A percentile compares a stretch with the other conserved stretches of the same genome.
phyloP scores from a whole-genome alignment of 2,329 filamentous ascomycete genomes.

The Colletotrichum sp. region DNA sequence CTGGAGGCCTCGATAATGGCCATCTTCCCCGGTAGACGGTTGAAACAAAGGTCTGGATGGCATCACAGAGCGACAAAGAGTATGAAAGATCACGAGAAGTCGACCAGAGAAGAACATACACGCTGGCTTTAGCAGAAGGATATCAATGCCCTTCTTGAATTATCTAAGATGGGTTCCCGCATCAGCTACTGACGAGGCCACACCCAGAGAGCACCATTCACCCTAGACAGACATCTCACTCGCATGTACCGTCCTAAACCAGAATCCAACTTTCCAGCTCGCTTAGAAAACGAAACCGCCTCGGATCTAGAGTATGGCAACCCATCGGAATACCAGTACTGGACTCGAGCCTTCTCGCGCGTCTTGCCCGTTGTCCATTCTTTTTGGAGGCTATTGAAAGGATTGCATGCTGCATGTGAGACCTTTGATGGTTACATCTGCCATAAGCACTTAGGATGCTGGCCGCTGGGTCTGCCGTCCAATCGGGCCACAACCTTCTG shows the following conservation, averaged over 20 bases:
- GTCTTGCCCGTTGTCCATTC: neutral
- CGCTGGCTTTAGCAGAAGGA: neutral
- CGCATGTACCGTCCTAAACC: neutral
- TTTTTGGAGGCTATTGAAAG: neutral
- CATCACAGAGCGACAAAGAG: neutral
- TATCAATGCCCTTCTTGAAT: neutral
- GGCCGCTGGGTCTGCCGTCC: neutral
- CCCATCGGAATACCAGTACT: neutral
- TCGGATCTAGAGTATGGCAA: neutral
- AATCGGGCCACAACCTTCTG: neutral
- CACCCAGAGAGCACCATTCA: neutral
- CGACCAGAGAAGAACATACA: neutral
- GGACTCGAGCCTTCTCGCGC: neutral
- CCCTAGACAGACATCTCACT: neutral
- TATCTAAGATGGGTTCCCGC: too few species aligned
- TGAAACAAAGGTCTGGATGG: neutral
- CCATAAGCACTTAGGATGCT: slow-evolving; percentile 16
- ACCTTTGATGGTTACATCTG: slow-evolving; percentile 13
- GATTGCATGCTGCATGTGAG: slow-evolving; percentile 8
- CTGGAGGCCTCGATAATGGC: neutral
- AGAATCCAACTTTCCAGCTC: neutral
- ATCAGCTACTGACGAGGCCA: neutral
- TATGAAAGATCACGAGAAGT: neutral
- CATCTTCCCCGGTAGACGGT: neutral
- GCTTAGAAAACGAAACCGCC: neutral